phyloP scores from a whole-genome alignment of 2,329 filamentous ascomycete genomes.

The Hypoxylon rubiginosum region DNA sequence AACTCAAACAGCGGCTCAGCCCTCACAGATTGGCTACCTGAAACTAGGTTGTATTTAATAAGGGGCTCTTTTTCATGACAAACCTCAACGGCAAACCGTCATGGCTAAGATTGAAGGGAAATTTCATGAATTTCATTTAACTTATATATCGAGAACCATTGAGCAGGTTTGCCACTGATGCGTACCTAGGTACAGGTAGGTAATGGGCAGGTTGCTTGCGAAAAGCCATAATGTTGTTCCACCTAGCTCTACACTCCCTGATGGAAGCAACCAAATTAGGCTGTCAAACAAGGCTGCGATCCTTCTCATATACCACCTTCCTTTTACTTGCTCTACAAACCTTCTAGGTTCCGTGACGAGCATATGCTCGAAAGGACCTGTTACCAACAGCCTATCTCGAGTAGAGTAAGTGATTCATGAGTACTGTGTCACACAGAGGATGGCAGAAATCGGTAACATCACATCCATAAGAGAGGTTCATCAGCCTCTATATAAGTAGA shows the following conservation, averaged over 20 bases:
- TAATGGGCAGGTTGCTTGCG: constrained; percentile 2
- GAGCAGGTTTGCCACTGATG: not conserved
- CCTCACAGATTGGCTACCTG: not conserved
- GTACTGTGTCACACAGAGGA: not conserved
- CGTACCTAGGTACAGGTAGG: too few species aligned
- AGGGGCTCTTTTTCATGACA: not conserved
- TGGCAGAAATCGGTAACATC: not conserved
- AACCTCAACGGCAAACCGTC: not conserved
- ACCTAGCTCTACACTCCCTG: not conserved
- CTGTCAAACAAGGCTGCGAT: constrained; percentile 16
- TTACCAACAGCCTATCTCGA: constrained; percentile 11
- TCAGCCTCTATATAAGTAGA: constrained; percentile 16
- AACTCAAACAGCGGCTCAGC: not conserved
- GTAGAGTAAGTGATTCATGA: constrained; percentile 9
- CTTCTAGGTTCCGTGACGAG: not conserved
- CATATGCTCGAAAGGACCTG: constrained; percentile 1
- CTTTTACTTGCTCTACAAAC: constrained; percentile 18
- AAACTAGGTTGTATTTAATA: not conserved
- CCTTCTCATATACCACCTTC: constrained; percentile 34
- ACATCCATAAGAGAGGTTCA: not conserved
- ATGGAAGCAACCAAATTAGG: constrained; percentile 1
- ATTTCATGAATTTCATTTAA: not conserved
- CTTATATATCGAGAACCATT: not conserved
- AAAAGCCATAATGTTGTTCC: constrained; percentile 1
- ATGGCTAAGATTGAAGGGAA: not conserved